Evolutionary conservation across 768 basidiomycete genomes (phyloP).

Genomic region (Tricholoma sp.): DNA sequence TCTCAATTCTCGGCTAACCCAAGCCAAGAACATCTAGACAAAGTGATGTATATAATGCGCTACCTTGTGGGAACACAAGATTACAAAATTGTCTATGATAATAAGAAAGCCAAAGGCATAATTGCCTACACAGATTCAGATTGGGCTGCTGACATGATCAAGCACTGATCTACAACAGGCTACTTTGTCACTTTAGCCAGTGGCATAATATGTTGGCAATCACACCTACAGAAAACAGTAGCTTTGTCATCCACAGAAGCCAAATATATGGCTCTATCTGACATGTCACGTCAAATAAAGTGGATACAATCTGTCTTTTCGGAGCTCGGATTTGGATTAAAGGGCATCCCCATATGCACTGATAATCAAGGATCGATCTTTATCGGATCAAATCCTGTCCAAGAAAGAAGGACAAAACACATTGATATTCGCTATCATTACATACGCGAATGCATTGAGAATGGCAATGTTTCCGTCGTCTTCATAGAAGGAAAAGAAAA

Average conservation of each 20-base stretch:
- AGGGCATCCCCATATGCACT: conserved; percentile 10
- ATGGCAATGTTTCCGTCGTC: background rate
- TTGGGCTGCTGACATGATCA: too few species aligned
- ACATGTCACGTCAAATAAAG: conserved; percentile 19
- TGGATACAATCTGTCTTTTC: conserved; percentile 24
- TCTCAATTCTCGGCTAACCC: conserved; percentile 18
- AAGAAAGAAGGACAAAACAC: too few species aligned
- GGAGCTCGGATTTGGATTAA: conserved; percentile 14
- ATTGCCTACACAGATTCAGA: conserved; percentile 13
- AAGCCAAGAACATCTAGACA: conserved; percentile 14
- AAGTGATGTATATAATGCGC: conserved; percentile 13
- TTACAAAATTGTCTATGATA: conserved; percentile 7
- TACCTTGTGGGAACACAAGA: conserved; percentile 18
- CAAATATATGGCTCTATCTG: too few species aligned
- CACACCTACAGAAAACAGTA: too few species aligned
- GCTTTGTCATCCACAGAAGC: too few species aligned
- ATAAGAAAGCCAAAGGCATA: background rate
- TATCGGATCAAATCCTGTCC: too few species aligned
- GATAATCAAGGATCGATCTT: too few species aligned
- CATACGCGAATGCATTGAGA: too few species aligned
- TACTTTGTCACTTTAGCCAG: conserved; percentile 27
- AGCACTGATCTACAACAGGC: conserved; percentile 30
- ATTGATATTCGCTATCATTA: too few species aligned
- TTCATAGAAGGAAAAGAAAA: too few species aligned
- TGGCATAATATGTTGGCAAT: too few species aligned